A percentile compares a stretch with the other conserved stretches of the same genome.
Evolutionary conservation across 768 basidiomycete genomes (phyloP).

Genomic region (Russula abietina): DNA sequence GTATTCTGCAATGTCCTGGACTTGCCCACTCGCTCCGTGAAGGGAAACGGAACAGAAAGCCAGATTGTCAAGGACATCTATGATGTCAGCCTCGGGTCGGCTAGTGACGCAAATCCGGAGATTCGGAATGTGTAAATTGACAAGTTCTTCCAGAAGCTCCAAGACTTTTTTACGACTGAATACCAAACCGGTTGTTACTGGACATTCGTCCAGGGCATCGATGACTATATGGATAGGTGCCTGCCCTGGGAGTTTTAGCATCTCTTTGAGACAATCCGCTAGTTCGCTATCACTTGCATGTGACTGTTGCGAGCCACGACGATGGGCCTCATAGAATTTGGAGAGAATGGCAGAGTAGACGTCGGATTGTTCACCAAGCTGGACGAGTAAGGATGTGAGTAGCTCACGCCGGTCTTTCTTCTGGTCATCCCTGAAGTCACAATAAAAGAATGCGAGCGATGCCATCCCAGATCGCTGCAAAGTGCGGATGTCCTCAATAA

Average conservation of each 20-base stretch:
- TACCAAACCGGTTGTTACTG: background rate
- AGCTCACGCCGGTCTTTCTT: background rate
- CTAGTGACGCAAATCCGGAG: slow-evolving; percentile 3
- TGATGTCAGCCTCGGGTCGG: slow-evolving; percentile 3
- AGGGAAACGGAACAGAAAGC: background rate
- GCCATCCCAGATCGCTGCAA: background rate
- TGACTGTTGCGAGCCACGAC: background rate
- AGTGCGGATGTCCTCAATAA: background rate
- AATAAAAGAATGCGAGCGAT: slow-evolving; percentile 3
- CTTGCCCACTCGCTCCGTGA: background rate
- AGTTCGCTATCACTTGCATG: background rate
- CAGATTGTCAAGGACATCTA: background rate
- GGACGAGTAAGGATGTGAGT: background rate
- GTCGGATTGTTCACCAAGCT: background rate
- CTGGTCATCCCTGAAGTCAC: slow-evolving; percentile 1
- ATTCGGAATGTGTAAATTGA: background rate
- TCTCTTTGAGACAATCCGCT: background rate
- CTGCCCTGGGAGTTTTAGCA: background rate
- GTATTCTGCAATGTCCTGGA: background rate
- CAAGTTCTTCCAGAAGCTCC: background rate
- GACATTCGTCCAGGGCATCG: slow-evolving; percentile 10
- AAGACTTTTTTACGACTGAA: background rate
- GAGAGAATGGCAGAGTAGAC: background rate
- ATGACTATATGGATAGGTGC: background rate
- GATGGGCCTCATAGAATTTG: background rate